These are phyloP conservation scores for Cyclanthera cordifolia DNA, from an alignment of 306 rosid genomes.

Conservation along the genomic window DNA sequence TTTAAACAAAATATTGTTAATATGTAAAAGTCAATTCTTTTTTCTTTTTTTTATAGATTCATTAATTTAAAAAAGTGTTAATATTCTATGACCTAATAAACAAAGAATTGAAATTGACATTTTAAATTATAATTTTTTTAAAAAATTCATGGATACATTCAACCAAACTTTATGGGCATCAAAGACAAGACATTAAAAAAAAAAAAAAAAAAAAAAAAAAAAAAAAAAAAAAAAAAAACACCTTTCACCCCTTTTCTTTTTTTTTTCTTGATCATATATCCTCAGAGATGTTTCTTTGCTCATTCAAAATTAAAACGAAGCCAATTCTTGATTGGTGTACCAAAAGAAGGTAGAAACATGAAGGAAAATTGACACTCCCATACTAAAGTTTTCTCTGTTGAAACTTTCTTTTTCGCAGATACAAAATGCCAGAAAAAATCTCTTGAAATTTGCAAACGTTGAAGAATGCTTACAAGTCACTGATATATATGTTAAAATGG, in stretches of 20 bases:
- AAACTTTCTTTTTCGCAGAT: not conserved
- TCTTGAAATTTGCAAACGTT: not conserved
- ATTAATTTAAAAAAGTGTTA: no score
- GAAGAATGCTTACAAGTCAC: not conserved
- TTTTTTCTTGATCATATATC: not conserved
- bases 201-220: no score
- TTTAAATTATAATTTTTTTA: no score
- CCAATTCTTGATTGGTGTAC: not conserved
- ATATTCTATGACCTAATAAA: no score
- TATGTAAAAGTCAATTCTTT: no score
- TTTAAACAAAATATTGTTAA: no score
- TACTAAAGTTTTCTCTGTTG: not conserved
- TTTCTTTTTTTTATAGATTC: no score
- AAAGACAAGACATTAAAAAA: no score
- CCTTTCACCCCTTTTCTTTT: not conserved
- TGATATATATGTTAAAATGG: not conserved
- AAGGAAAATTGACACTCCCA: not conserved
- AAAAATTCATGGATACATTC: no score
- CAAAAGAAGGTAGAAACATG: not conserved
- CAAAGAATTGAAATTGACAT: no score
- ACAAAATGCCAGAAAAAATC: not conserved
- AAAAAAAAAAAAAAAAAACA: no score
- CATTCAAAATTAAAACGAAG: not conserved
- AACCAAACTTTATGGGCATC: no score
- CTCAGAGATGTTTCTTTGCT: not conserved